Evolutionary conservation across 2,329 filamentous ascomycete genomes (phyloP).

Genomic region (Pyricularia pennisetigena): DNA sequence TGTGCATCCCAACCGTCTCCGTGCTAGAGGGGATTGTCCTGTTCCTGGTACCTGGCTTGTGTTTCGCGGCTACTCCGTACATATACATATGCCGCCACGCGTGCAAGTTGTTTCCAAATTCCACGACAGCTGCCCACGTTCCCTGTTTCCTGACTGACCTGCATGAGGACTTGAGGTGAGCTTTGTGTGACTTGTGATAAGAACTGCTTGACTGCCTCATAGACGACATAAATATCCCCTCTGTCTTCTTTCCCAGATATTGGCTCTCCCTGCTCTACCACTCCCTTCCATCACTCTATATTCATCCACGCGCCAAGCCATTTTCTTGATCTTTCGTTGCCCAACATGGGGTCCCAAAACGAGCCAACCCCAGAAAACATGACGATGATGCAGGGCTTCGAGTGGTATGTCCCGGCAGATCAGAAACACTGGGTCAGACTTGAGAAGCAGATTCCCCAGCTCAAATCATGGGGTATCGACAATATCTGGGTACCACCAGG

Average conservation of each 20-base stretch:
- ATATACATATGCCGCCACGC: background rate
- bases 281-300: background rate
- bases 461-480: constrained; percentile 53
- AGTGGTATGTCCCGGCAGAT: constrained; percentile 62
- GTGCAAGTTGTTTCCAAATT: background rate
- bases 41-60: background rate
- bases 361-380: constrained; percentile 30
- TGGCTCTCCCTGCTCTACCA: background rate
- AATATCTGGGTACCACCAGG: constrained; percentile 62
- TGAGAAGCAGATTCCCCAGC: constrained; percentile 39
- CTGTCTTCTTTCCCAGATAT: background rate
- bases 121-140: background rate
- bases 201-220: background rate
- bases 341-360: constrained; percentile 12
- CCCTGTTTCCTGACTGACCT: background rate
- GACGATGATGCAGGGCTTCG: constrained; percentile 61
- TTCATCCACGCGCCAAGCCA: background rate
- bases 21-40: background rate
- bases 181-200: background rate
- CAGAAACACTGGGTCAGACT: constrained; percentile 55
- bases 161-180: background rate
- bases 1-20: background rate
- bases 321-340: background rate
- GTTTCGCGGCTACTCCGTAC: background rate
- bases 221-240: background rate